Conservation (phyloP, 495 filamentous ascomycete species). For the Hyaloscypha variabilis region DNA sequence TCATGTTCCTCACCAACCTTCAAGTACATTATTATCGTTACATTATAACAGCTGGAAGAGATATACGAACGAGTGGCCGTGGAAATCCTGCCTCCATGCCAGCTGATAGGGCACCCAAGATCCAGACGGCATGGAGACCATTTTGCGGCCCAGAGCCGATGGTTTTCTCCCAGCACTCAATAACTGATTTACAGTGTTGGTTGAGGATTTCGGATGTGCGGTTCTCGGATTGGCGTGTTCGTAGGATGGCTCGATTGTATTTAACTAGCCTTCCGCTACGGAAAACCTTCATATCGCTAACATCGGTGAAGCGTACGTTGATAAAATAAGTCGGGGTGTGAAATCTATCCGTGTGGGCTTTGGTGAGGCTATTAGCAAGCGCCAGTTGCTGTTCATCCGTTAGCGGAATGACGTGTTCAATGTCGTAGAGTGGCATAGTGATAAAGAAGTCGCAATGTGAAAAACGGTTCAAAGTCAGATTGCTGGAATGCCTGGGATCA, state of each 20-base stretch:
- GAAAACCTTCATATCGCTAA: conserved; percentile 6
- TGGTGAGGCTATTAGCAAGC: conserved; percentile 36
- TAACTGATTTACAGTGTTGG: background rate
- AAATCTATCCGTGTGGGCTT: conserved; percentile 36
- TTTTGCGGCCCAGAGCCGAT: background rate
- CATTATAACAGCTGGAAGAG: background rate
- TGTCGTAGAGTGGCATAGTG: conserved; percentile 40
- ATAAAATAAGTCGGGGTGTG: conserved; percentile 39
- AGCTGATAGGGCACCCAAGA: background rate
- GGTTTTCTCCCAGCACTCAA: background rate
- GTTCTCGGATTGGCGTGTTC: background rate
- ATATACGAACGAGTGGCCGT: conserved; percentile 1
- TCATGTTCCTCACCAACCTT: conserved; percentile 13
- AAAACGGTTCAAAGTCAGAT: background rate
- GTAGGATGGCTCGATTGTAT: conserved; percentile 1
- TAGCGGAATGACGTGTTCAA: conserved; percentile 37
- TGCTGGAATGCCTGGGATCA: no score
- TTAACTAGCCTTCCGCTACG: background rate
- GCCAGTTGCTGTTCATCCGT: conserved; percentile 32
- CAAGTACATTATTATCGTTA: background rate
- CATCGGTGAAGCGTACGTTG: conserved; percentile 32
- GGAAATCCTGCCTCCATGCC: conserved; percentile 2
- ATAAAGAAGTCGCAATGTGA: background rate
- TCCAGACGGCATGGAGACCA: background rate
- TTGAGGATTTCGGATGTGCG: conserved; percentile 1